Evolutionary conservation across 176 grass and related monocot genomes (phyloP), one percentile per base, ranked within the genome.

Genomic region (Miscanthus lutarioriparius): DNA sequence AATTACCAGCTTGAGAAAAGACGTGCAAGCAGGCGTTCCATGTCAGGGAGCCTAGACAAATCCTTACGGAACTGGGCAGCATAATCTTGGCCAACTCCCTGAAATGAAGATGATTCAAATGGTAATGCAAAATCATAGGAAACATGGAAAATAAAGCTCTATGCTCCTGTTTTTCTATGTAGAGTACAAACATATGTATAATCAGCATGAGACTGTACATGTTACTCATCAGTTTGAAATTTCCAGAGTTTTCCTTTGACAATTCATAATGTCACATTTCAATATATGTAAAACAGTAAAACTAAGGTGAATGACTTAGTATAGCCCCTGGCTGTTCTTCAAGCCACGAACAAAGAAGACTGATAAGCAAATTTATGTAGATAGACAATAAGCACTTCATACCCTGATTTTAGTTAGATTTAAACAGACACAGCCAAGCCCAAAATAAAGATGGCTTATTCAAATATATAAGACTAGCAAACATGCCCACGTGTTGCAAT

Each of bases 1-100:
- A 75, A 88, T 95, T 95, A 98, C 93, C 96, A 93, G 72, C 84
- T 87, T 48, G 83, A 84, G 80, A 98, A 98, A 87, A 95, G 96
- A 47, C 81, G 93, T 67, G 96, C 80, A 80, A 98, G 89, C 36
- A 98, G 81, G 17, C 96, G 91, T 64, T 98, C 96, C 92, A 98
- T 95, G 56, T 98, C 96, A 87, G 87, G 88, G 16, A 95, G 89
- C 59, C 83, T 90, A 61, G 83, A 92, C 79, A 98, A 68, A 77
- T 90, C 91, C 81, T 95, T 98, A 67, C 89, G 85, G 19, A 98
- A 93, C 75, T 87, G 87, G 59, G 91, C 75, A 63, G 89, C 88
- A 61, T 64, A 85, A 56, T 82, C 82, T 86, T 78, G 80, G 13
- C 93, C 93, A 81, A 37, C 82, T 86, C 85, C 92, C 95, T 98